Conservation (phyloP, 805 yeast species). For the Jamesozyma piceae region DNA sequence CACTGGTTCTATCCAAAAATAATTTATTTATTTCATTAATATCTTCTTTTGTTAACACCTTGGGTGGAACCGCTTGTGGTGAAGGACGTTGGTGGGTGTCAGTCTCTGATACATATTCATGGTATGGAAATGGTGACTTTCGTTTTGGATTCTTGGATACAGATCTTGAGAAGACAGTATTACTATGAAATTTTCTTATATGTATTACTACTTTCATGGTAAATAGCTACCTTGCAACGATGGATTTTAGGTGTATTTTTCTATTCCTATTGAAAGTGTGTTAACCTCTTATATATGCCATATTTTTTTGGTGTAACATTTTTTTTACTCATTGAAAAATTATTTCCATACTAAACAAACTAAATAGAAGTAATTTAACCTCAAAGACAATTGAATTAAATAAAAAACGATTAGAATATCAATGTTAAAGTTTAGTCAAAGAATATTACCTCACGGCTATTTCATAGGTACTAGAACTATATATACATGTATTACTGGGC, state of each 20-base stretch:
- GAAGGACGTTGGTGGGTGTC: not conserved
- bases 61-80: too few species aligned
- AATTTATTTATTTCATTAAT: conserved; percentile 11
- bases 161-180: not conserved
- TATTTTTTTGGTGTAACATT: too few species aligned
- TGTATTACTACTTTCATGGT: not conserved
- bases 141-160: not conserved
- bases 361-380: too few species aligned
- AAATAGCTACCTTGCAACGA: too few species aligned
- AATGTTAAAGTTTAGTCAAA: too few species aligned
- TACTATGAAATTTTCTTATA: not conserved
- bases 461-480: too few species aligned
- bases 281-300: too few species aligned
- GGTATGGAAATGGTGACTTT: not conserved
- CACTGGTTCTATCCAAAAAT: conserved; percentile 20
- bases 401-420: not conserved
- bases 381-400: too few species aligned
- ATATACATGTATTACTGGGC: conserved; percentile 22
- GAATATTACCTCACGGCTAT: too few species aligned
- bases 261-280: not conserved
- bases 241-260: not conserved
- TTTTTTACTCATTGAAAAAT: too few species aligned
- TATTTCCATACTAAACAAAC: too few species aligned
- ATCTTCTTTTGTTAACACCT: conserved; percentile 5
- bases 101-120: not conserved